Base-by-base conservation (phyloP, 495 filamentous ascomycete species). In the Pyronema domesticum region DNA sequence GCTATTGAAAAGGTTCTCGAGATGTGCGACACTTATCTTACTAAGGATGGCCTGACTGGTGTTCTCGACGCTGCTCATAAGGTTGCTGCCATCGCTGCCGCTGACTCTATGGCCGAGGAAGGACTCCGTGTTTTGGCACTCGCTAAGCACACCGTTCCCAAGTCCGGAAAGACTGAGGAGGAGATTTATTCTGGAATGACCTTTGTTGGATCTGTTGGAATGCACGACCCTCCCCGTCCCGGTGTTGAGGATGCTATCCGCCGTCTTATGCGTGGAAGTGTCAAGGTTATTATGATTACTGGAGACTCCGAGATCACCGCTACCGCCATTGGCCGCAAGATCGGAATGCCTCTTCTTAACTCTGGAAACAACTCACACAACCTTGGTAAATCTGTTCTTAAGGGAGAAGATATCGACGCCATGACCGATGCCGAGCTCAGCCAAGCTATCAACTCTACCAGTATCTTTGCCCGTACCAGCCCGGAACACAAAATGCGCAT, bases 401-500 rank as follows among this genome's bases (percentile, higher is more conserved):
- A 78, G 35, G 91, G 91, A 45, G 85, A 94, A 58, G 86, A 96
- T 58, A 76, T 98, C 17, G 93, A 98, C 58, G 76, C 71, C 46
- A 93, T 98, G 89, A 82, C 77, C 57, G 83, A 89, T 10, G 73
- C 76, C 23, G 86, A 95, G 56, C 76, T 98, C 30, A 74, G 83
- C 1, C 75, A 85, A 46, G 83, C 85, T 9, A 94, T 98, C 60
- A 73, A 81, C 33, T 82, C 84, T 46, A 89, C 88, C 1, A 85
- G 86, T 4, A 91, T 96, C 57, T 98, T 98, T 59, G 91, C 91
- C 13, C 83, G 91, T 39, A 95, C 93, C 11, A 94, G 85, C 58
- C 91, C 91, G 3, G 91, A 96, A 54, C 91, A 98, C 69, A 98
- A 98, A 68, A 75, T 96, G 74, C 95, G 95, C 66, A 96, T 98